Evolutionary conservation across 306 rosid species (phyloP).

Genomic region (Sechiopsis laciniata): DNA sequence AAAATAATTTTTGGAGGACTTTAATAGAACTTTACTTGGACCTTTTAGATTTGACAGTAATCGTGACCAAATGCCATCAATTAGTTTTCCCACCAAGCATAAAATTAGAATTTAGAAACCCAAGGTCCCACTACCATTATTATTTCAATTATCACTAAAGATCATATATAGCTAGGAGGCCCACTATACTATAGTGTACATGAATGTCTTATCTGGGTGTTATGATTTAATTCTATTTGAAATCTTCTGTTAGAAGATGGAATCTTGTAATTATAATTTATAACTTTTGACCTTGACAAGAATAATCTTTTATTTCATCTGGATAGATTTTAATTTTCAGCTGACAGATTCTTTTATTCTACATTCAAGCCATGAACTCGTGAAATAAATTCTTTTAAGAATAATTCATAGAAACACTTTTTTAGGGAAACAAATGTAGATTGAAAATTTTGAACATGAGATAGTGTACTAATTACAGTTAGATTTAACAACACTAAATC

Average conservation of each 20-base stretch:
- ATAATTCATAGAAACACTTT: neutral
- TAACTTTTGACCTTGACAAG: neutral
- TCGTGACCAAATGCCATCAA: too few species aligned
- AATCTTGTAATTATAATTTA: constrained; percentile 2
- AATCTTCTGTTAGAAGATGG: neutral
- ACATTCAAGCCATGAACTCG: neutral
- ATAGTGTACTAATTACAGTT: too few species aligned
- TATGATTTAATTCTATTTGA: neutral
- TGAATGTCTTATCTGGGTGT: neutral
- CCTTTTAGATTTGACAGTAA: too few species aligned
- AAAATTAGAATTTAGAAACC: neutral
- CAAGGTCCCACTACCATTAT: neutral
- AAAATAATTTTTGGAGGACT: too few species aligned
- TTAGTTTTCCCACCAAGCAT: neutral
- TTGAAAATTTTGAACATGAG: too few species aligned
- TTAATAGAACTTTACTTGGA: too few species aligned
- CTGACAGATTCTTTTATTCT: neutral
- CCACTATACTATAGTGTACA: neutral
- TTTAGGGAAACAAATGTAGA: too few species aligned
- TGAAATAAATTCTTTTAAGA: neutral
- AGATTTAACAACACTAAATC: too few species aligned
- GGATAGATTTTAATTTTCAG: neutral
- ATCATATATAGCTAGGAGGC: neutral
- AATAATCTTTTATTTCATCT: neutral
- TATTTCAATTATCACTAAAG: neutral